Evolutionary conservation across 768 basidiomycete species (phyloP), one percentile per base, ranked within the genome.

Genomic region (Postia placenta): DNA sequence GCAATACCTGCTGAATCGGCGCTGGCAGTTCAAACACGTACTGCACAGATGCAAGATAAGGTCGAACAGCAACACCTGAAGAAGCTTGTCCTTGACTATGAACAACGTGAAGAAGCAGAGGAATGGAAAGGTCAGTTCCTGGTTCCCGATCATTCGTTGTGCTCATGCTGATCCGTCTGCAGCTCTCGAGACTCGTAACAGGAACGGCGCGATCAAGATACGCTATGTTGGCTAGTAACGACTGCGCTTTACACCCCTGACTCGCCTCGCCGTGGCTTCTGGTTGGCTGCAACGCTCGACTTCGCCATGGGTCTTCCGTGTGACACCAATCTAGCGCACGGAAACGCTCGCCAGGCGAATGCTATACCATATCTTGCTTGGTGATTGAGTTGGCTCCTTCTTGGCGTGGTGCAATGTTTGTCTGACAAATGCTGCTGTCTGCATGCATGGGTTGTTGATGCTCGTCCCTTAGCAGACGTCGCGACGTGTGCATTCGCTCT

Each of bases 51-150:
- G 53, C 92, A 93, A 63, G 92, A 94, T 67, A 90, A 86, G 67
- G 92, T 90, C 5, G 96, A 99, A 63, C 95, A 98, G 58, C 92
- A 98, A 65, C 91, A 97, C 53, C 71, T 99, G 56, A 99, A 99
- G 71, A 81, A 85, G n/a, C 76, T 98, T 17, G 96, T 96, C 3
- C 76, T 95, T 45, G 79, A 92, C 63, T 93, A 92, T 54, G 91
- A 92, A 61, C 90, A 92, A 58, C 85, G 85, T 27, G 91, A 92
- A 65, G 90, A 91, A 67, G 85, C 78, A 2, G 87, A 90, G 62
- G 87, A 89, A 60, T 59, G 87, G 57, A 87, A 81, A 78, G 86
- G 87, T 85, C 26, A 23, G 58, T 40, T 23, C 40, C 43, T 43
- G 19, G 46, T 33, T 38, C 33, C 50, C 28, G 42, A 23, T 22